Evolutionary conservation across 139 green algal species (phyloP), one percentile per base, ranked within the genome.

Genomic region (Pedinophyceae sp.): DNA sequence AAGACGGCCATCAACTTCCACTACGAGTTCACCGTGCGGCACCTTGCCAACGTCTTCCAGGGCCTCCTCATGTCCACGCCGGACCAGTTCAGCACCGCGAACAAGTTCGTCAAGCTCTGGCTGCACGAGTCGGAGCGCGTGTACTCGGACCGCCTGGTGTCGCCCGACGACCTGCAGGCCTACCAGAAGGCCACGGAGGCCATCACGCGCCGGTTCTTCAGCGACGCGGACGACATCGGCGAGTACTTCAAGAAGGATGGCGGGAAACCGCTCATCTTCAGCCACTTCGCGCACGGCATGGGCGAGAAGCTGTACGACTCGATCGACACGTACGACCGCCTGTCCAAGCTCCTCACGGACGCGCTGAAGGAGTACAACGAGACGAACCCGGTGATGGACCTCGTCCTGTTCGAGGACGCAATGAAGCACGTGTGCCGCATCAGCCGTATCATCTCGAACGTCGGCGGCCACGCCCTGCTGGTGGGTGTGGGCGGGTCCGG

Each of bases 1-100:
- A 90, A 90, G 78, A 91, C 84, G 13, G 84, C 84, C 25, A 68
- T 89, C 38, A 93, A 91, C 73, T 90, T 91, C 71, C 84, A 93
- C 66, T 93, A 93, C 52, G 84, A 93, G 71, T 93, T 87, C 72
- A 85, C 78, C 15, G 69, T 93, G 52, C 74, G 84, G 48, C 84
- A 93, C 59, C 61, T 93, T 45, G 70, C 81, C 45, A 85, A 89
- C 48, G 81, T 93, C 25, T 93, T 93, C 81, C 79, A 89, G 54
- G 83, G 79, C 30, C 64, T 88, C 70, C 75, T 89, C 53, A 85
- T 93, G 74, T 85, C 76, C 59, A 81, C 66, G 2, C 74, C 73
- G 27, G 60, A 67, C 50, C 61, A 76, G 50, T 84, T 84, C 74
- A 79, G 78, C 72, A 75, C 70, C 62, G 48, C 70, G 24, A 54